These are phyloP conservation scores for Serendipita sp. DNA, from an alignment of 768 basidiomycete genomes.

Conservation along the genomic window DNA sequence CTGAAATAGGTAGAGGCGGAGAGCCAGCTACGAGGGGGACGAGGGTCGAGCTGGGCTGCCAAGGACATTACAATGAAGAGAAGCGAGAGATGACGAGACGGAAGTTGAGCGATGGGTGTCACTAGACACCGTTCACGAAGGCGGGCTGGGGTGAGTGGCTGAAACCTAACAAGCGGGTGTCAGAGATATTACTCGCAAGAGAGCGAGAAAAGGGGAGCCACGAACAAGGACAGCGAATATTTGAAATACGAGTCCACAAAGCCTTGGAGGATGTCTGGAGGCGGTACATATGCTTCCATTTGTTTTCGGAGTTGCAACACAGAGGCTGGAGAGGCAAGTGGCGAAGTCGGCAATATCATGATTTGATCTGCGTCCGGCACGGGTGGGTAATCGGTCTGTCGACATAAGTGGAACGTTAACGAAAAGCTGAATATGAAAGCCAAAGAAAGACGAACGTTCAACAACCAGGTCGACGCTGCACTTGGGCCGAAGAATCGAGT, in stretches of 20 bases:
- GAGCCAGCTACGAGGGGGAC: not conserved
- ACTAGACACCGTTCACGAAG: not conserved
- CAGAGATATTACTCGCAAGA: too few relatives aligned
- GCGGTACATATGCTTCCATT: not conserved
- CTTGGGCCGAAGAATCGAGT: not conserved
- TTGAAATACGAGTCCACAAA: not conserved
- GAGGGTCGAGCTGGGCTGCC: not conserved
- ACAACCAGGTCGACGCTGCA: not conserved
- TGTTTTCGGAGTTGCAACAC: not conserved
- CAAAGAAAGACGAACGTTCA: not conserved
- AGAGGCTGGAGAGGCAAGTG: not conserved
- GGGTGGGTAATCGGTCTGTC: not conserved
- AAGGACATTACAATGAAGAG: not conserved
- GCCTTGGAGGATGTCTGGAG: not conserved
- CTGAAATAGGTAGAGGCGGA: not conserved
- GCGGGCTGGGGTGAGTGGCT: not conserved
- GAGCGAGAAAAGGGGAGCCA: not conserved
- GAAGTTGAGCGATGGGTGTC: not conserved
- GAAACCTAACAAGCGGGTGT: not conserved
- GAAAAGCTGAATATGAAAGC: not conserved
- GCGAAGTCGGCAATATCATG: not conserved
- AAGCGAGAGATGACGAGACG: not conserved
- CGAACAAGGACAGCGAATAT: constrained; percentile 1
- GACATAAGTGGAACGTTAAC: not conserved
- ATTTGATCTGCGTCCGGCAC: not conserved